A percentile compares a stretch with the other conserved stretches of the same genome.
Conservation (phyloP, 2,329 filamentous ascomycete genomes). For the Pezicula carpinea region DNA sequence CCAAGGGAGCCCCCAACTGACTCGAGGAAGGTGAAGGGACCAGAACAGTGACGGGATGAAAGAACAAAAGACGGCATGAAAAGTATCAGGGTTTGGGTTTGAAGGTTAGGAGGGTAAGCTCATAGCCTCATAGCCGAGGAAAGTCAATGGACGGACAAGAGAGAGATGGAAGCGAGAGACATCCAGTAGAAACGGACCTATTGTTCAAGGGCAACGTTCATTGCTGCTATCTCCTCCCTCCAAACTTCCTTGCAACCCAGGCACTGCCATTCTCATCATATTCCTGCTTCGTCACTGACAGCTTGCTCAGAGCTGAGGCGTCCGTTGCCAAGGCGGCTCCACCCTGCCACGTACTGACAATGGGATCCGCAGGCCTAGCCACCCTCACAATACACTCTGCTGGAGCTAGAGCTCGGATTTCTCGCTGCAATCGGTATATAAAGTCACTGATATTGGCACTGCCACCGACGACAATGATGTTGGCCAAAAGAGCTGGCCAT, state of each 20-base stretch:
- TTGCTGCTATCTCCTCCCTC: constrained; percentile 24
- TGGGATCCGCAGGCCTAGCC: constrained; percentile 63
- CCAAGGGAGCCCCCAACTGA: no score
- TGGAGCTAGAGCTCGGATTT: constrained; percentile 66
- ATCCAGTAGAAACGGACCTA: not conserved
- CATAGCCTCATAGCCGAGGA: no score
- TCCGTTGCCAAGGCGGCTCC: constrained; percentile 72
- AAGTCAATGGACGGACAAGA: no score
- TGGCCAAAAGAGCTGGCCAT: constrained; percentile 79
- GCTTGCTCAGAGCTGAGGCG: constrained; percentile 52
- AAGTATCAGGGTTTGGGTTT: no score
- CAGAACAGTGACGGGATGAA: no score
- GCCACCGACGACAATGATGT: constrained; percentile 84
- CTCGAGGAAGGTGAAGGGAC: no score
- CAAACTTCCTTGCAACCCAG: constrained; percentile 73
- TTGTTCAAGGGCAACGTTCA: not conserved
- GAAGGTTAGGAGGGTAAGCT: no score
- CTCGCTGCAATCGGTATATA: constrained; percentile 69
- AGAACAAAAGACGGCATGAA: no score
- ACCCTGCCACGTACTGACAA: constrained; percentile 80
- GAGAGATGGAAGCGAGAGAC: no score
- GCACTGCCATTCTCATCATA: constrained; percentile 80
- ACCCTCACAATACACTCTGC: constrained; percentile 76
- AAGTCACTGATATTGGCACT: constrained; percentile 79
- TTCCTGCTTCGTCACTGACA: constrained; percentile 80